phyloP scores from a whole-genome alignment of 345 rosid species.

The Euphorbia peplus region DNA sequence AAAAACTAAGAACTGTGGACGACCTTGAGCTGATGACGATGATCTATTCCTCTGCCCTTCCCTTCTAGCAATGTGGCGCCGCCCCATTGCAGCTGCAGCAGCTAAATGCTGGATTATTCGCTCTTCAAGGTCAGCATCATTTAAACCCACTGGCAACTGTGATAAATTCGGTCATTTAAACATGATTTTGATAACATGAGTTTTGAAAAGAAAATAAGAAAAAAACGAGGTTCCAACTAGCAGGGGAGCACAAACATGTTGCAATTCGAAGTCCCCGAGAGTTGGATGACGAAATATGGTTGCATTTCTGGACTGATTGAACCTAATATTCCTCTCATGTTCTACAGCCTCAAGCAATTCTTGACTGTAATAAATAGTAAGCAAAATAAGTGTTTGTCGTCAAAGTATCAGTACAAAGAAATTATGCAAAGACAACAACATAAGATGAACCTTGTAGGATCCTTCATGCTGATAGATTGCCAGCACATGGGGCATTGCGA shows the following conservation, averaged over 20 bases:
- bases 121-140: conserved; percentile 90
- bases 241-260: conserved; percentile 59
- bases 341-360: conserved; percentile 87
- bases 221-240: conserved; percentile 2
- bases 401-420: not conserved
- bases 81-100: conserved; percentile 97
- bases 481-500: conserved; percentile 99
- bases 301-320: conserved; percentile 72
- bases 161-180: conserved; percentile 13
- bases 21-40: conserved; percentile 65
- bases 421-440: not conserved
- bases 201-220: conserved; percentile 9
- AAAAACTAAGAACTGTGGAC: conserved; percentile 72
- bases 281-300: conserved; percentile 93
- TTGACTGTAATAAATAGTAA: conserved; percentile 53
- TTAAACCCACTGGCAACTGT: conserved; percentile 75
- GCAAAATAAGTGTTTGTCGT: conserved; percentile 2
- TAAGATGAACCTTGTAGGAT: conserved; percentile 60
- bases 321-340: conserved; percentile 74
- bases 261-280: conserved; percentile 89
- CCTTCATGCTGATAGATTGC: conserved; percentile 90
- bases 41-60: conserved; percentile 77
- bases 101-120: conserved; percentile 94
- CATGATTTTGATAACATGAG: not conserved
- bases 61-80: conserved; percentile 76